Evolutionary conservation across 169 alveolate genomes (phyloP).

Genomic region (Plasmodium yoelii): DNA sequence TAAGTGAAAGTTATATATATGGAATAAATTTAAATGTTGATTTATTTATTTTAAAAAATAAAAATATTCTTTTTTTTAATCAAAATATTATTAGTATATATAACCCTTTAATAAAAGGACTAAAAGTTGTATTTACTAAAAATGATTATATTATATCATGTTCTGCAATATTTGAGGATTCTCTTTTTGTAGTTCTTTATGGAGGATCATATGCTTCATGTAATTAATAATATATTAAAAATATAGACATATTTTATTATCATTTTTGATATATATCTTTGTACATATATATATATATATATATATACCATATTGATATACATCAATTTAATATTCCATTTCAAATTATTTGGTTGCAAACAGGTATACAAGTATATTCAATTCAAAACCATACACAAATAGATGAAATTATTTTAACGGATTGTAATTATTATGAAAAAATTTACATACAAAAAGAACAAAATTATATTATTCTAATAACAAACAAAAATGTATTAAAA

Average conservation of each 20-base stretch:
- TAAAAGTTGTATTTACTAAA: constrained; percentile 26
- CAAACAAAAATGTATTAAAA: constrained; percentile 49
- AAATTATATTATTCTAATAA: constrained; percentile 40
- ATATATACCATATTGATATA: neutral
- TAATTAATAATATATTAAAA: neutral
- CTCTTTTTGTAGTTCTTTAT: constrained; percentile 33
- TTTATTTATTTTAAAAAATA: constrained; percentile 37
- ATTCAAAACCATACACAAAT: constrained; percentile 7
- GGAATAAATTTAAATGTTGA: constrained; percentile 64
- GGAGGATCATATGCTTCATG: constrained; percentile 33
- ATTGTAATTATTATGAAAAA: constrained; percentile 39
- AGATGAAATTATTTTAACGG: constrained; percentile 31
- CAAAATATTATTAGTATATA: constrained; percentile 60
- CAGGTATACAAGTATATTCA: constrained; percentile 55
- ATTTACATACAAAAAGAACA: constrained; percentile 42
- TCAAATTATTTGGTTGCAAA: too few species aligned
- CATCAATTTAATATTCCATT: neutral
- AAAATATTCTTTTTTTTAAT: constrained; percentile 40
- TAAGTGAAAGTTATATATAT: constrained; percentile 24
- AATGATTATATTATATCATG: constrained; percentile 39
- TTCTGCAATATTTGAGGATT: constrained; percentile 17
- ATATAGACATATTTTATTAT: neutral
- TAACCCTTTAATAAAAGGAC: constrained; percentile 51
- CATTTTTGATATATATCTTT: neutral
- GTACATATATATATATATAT: neutral